Conservation (phyloP, 331 rosid species). For the Quercus phellos region DNA sequence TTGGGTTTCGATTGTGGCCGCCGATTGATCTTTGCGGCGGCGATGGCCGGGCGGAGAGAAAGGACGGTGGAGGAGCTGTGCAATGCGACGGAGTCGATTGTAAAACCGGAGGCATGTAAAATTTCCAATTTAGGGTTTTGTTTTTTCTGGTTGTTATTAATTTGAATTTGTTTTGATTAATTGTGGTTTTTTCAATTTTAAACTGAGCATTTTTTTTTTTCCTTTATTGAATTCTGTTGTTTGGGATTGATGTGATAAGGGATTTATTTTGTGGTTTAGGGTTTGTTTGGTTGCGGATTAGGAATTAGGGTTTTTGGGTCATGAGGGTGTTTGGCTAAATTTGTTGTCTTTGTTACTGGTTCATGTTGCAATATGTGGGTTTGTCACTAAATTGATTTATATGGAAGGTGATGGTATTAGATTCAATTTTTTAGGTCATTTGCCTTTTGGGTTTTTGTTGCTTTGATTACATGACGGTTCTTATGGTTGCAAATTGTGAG, state of each 20-base stretch:
- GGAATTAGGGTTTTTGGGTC: neutral
- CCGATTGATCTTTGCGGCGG: conserved; percentile 21
- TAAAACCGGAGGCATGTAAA: conserved; percentile 36
- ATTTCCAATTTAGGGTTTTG: conserved; percentile 19
- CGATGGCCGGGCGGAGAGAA: conserved; percentile 15
- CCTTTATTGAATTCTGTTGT: neutral
- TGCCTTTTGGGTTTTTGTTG: neutral
- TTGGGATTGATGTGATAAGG: neutral
- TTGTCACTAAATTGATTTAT: neutral
- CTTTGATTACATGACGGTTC: neutral
- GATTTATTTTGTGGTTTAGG: neutral
- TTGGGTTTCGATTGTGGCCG: neutral
- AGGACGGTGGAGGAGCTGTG: conserved; percentile 21
- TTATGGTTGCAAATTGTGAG: neutral
- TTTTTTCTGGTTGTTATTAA: neutral
- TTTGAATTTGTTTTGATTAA: neutral
- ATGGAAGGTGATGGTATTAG: neutral
- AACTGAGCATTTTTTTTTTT: neutral
- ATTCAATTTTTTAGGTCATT: neutral
- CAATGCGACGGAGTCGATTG: conserved; percentile 20
- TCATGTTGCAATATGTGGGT: neutral
- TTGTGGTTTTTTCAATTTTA: neutral
- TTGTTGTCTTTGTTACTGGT: neutral
- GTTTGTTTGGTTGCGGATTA: neutral
- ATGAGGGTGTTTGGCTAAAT: neutral